Percentiles rank a stretch among this genome's conserved stretches.
Conservation (phyloP, 2,329 filamentous ascomycete species). For the Lasiodiplodia hormozganensis region DNA sequence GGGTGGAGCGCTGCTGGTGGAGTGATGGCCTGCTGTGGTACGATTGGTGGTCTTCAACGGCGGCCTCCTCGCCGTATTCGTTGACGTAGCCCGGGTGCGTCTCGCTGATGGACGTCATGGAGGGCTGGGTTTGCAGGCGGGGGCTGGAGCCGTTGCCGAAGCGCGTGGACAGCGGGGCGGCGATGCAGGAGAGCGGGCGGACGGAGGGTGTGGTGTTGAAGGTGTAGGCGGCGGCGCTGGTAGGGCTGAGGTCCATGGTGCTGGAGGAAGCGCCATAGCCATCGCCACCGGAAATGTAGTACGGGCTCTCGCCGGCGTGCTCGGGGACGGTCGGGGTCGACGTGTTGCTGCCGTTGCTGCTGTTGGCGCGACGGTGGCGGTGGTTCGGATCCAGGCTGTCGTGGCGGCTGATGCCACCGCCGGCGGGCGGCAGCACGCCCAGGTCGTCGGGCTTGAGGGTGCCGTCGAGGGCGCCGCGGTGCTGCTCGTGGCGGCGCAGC, state of each 20-base stretch:
- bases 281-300: background rate
- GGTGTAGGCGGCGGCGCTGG: background rate
- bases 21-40: too few relatives aligned
- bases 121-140: background rate
- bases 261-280: background rate
- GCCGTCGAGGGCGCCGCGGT: background rate
- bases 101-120: slow-evolving; percentile 3
- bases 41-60: background rate
- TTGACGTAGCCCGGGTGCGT: background rate
- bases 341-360: background rate
- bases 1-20: too few relatives aligned
- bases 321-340: background rate
- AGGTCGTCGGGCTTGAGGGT: slow-evolving; percentile 5
- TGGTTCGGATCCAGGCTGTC: slow-evolving; percentile 10
- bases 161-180: background rate
- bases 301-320: background rate
- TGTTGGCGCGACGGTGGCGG: background rate
- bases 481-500: slow-evolving; percentile 2
- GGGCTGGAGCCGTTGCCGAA: slow-evolving; percentile 6
- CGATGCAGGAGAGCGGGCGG: slow-evolving; percentile 9
- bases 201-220: background rate
- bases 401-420: background rate
- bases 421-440: slow-evolving; percentile 7
- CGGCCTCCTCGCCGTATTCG: background rate
- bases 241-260: background rate